Evolutionary conservation across 1,284 basidiomycete genomes (phyloP).

Genomic region (Athelia psychrophila): DNA sequence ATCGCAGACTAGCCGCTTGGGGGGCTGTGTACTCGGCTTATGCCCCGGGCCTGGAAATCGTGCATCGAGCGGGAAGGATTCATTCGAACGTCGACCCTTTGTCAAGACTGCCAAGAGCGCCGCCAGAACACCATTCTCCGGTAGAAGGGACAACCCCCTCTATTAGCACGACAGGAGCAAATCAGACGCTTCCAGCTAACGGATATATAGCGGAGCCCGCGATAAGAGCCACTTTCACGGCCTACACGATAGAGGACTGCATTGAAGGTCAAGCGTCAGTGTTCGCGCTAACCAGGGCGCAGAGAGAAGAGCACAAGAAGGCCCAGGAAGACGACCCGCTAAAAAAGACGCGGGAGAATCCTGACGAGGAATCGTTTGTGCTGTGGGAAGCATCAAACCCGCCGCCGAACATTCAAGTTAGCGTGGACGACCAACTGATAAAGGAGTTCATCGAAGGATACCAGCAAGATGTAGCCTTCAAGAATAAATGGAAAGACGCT

Average conservation of each 20-base stretch:
- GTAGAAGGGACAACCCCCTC: conserved; percentile 1
- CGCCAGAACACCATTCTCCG: conserved; percentile 7
- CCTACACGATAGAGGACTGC: not conserved
- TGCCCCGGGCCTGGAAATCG: conserved; percentile 25
- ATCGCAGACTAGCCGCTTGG: conserved; percentile 26
- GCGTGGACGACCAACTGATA: not conserved
- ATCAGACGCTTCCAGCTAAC: conserved; percentile 2
- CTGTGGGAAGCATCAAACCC: not conserved
- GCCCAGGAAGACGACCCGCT: not conserved
- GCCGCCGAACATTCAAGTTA: not conserved
- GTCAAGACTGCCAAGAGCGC: conserved; percentile 22
- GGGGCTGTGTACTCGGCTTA: conserved; percentile 28
- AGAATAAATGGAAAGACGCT: not conserved
- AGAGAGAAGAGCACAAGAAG: not conserved
- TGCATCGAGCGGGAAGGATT: conserved; percentile 30
- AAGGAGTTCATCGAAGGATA: not conserved
- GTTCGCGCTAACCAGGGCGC: not conserved
- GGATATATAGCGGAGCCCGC: not conserved
- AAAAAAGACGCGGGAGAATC: no score
- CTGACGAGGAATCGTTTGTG: not conserved
- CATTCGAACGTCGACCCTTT: conserved; percentile 36
- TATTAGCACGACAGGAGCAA: conserved; percentile 3
- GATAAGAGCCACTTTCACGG: not conserved
- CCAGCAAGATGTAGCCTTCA: not conserved
- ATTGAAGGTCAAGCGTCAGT: not conserved